Evolutionary conservation across 2,329 filamentous ascomycete species (phyloP), one percentile per base, ranked within the genome.

Genomic region (Xylaria multiplex): DNA sequence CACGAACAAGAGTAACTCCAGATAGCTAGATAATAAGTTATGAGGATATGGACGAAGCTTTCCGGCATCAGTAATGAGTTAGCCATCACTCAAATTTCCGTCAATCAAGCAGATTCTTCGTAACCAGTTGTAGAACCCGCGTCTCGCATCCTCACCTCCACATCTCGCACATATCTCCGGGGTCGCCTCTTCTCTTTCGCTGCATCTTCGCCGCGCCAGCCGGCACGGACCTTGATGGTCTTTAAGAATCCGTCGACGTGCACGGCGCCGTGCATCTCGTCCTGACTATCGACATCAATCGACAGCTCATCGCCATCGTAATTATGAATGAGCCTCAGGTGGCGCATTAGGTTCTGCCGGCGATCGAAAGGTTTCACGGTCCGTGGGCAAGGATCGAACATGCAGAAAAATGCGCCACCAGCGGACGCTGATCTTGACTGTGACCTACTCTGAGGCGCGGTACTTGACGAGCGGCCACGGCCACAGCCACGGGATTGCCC

Each of bases 201-300:
- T 37, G 59, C 57, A 32, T 82, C 80, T 40, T 75, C 77, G 1
- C 76, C 80, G 46, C 82, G 77, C 85, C 84, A 87, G 0, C 84
- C 85, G 49, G 73, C 78, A 6, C 81, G 78, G 0, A 80, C 76
- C 64, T 80, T 79, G 59, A 92, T 82, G 3, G 85, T 84, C 73
- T 82, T 81, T 71, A 93, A 70, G 72, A 91, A 93, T 0, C 90
- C 88, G 75, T 93, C 90, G 1, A 88, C 84, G 71, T 92, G 90
- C 22, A 92, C 87, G 0, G 83, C 89, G 0, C 89, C 90, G 8
- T 82, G 70, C 72, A 88, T 84, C 72, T 88, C 86, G 63, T 84
- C 85, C 71, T 81, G 84, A 65, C 83, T 80, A 69, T 78, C 73
- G 16, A 75, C 73, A 35, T 73, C 73, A 22, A 80, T 79, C 37